Evolutionary conservation across 2,329 filamentous ascomycete genomes (phyloP).

Genomic region (Thelonectria blattea): DNA sequence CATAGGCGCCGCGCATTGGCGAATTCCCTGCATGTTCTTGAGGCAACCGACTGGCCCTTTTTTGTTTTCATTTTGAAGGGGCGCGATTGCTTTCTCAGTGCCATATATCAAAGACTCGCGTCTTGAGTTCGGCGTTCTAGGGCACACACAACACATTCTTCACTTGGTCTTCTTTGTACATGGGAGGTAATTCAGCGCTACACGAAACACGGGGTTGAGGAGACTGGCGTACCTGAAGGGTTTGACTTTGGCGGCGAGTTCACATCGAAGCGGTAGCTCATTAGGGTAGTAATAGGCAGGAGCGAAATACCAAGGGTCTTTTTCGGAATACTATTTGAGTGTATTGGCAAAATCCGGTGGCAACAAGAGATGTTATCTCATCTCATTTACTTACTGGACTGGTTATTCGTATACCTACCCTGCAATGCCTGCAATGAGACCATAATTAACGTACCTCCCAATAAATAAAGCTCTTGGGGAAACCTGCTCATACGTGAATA

Average conservation of each 20-base stretch:
- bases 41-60: background rate
- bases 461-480: too few relatives aligned
- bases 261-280: background rate
- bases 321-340: too few relatives aligned
- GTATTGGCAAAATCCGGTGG: too few relatives aligned
- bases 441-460: too few relatives aligned
- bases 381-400: too few relatives aligned
- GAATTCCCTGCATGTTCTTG: conserved; percentile 2
- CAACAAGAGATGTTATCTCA: too few relatives aligned
- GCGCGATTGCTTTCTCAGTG: conserved; percentile 22
- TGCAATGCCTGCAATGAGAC: too few relatives aligned
- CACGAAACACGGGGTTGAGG: conserved; percentile 1
- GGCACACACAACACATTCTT: conserved; percentile 28
- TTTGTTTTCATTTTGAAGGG: conserved; percentile 10
- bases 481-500: too few relatives aligned
- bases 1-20: conserved; percentile 4
- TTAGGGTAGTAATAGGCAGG: background rate
- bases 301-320: too few relatives aligned
- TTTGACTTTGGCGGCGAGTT: conserved; percentile 5
- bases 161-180: conserved; percentile 18
- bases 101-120: conserved; percentile 33
- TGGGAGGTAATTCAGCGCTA: conserved; percentile 16
- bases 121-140: conserved; percentile 35
- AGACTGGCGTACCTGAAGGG: background rate
- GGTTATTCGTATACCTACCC: too few relatives aligned